phyloP scores from a whole-genome alignment of 495 filamentous ascomycete genomes.

The Apodospora peruviana region DNA sequence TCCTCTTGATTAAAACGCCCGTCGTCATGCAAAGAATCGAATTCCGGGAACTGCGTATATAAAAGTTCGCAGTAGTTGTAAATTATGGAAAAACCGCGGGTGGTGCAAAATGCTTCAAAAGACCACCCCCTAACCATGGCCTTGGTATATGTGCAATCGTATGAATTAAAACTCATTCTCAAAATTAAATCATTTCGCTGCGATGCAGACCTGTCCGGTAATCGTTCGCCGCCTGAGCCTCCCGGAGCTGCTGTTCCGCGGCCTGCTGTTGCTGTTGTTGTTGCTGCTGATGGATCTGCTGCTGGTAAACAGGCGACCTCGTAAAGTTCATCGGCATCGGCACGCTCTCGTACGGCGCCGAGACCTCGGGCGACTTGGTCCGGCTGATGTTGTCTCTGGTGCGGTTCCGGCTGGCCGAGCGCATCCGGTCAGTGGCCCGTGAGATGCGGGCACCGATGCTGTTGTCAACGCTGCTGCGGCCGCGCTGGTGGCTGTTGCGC shows the following conservation, averaged over 20 bases:
- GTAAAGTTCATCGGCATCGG: slow-evolving; percentile 25
- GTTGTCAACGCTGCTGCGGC: slow-evolving; percentile 62
- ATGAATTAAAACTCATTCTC: too few species aligned
- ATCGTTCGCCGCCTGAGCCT: slow-evolving; percentile 26
- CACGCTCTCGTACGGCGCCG: slow-evolving; percentile 53
- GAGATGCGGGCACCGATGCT: slow-evolving; percentile 49
- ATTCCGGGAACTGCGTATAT: slow-evolving; percentile 3
- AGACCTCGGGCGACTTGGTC: slow-evolving; percentile 37
- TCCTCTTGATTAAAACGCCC: slow-evolving; percentile 12
- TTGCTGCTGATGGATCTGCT: slow-evolving; percentile 3
- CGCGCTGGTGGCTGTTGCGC: slow-evolving; percentile 56
- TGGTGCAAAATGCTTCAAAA: too few species aligned
- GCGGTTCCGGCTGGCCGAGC: slow-evolving; percentile 54
- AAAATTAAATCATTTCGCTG: slow-evolving; percentile 46
- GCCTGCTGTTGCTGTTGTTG: not conserved
- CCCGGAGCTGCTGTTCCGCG: not conserved
- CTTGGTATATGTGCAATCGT: too few species aligned
- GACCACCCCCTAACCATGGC: too few species aligned
- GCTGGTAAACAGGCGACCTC: slow-evolving; percentile 5
- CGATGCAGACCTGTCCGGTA: slow-evolving; percentile 38
- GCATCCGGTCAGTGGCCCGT: slow-evolving; percentile 62
- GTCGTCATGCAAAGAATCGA: slow-evolving; percentile 19
- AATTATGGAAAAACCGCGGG: too few species aligned
- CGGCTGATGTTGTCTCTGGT: slow-evolving; percentile 14
- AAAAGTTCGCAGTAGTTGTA: too few species aligned